Percentiles rank a stretch among this genome's conserved stretches.
Evolutionary conservation across 116 monocot genomes (phyloP).

Genomic region (Dioscorea cayenensis): DNA sequence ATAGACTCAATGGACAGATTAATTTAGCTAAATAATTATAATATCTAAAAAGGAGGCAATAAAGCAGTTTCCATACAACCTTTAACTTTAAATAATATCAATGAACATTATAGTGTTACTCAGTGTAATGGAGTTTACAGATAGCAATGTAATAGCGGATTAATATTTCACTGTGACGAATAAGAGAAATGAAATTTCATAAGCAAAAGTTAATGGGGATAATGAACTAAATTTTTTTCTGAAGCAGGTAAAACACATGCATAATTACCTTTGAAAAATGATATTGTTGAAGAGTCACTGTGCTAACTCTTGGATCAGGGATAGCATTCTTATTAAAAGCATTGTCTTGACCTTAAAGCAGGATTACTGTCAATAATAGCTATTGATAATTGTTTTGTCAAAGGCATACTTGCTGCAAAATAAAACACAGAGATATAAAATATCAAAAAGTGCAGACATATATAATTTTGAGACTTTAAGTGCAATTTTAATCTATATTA

Average conservation of each 20-base stretch:
- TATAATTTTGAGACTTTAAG: background rate
- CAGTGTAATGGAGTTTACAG: background rate
- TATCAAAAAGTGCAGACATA: background rate
- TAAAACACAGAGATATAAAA: conserved; percentile 3
- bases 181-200: background rate
- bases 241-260: background rate
- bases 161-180: no score
- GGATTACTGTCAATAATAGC: conserved; percentile 92
- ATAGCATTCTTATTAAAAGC: conserved; percentile 47
- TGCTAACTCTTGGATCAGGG: conserved; percentile 94
- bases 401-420: conserved; percentile 60
- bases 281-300: conserved; percentile 85
- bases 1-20: background rate
- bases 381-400: conserved; percentile 76
- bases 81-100: background rate
- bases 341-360: conserved; percentile 27
- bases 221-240: background rate
- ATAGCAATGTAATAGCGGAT: no score
- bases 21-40: background rate
- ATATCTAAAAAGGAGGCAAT: background rate
- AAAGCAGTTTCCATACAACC: background rate
- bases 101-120: background rate
- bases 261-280: conserved; percentile 81
- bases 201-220: background rate
- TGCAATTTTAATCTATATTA: background rate